Percentiles rank a stretch among this genome's conserved stretches.
Evolutionary conservation across 1,139 yeast genomes (phyloP).

Genomic region (Pichia sp.): DNA sequence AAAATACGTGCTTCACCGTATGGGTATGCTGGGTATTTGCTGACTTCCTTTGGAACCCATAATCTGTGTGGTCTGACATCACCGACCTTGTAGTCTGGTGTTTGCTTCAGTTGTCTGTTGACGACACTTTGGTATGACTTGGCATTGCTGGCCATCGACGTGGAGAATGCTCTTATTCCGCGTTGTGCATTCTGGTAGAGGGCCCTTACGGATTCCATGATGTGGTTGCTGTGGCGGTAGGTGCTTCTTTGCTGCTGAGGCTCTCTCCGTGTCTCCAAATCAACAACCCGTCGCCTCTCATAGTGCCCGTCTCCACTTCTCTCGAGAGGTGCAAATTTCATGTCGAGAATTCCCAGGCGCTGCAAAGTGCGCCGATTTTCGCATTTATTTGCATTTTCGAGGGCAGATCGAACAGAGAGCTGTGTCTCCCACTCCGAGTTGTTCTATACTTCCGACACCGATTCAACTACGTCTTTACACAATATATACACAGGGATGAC

Average conservation of each 20-base stretch:
- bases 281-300: too few species aligned
- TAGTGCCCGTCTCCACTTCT: not conserved
- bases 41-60: slow-evolving; percentile 47
- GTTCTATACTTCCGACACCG: too few species aligned
- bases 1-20: slow-evolving; percentile 76
- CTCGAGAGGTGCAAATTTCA: too few species aligned
- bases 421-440: too few species aligned
- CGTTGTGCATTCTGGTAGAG: slow-evolving; percentile 1
- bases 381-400: too few species aligned
- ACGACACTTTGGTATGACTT: slow-evolving; percentile 42
- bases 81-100: slow-evolving; percentile 42
- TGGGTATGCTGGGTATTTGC: slow-evolving; percentile 72
- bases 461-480: too few species aligned
- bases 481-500: too few species aligned
- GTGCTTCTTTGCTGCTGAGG: too few species aligned
- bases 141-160: slow-evolving; percentile 21
- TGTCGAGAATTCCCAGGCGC: too few species aligned
- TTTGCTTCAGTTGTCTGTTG: slow-evolving; percentile 36
- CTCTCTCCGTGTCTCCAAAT: too few species aligned
- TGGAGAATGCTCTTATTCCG: slow-evolving; percentile 25
- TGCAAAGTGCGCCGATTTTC: too few species aligned
- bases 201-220: slow-evolving; percentile 8
- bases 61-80: slow-evolving; percentile 39
- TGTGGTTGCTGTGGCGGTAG: not conserved
- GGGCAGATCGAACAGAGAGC: too few species aligned